phyloP scores from a whole-genome alignment of 257 asterid genomes.

The Catharanthus roseus region DNA sequence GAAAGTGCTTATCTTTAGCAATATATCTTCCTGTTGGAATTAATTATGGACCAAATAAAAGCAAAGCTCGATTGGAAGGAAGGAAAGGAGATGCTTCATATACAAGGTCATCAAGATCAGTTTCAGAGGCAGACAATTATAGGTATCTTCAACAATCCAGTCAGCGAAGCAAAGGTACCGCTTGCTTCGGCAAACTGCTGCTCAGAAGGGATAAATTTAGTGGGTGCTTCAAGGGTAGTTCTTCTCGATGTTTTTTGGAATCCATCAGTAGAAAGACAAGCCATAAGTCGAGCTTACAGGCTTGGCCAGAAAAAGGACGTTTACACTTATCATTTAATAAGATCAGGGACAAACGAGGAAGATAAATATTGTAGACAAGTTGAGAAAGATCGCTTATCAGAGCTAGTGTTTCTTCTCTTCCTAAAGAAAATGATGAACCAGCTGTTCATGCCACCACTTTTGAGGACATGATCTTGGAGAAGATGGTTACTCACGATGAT shows the following conservation, averaged over 20 bases:
- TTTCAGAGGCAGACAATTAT: slow-evolving; percentile 38
- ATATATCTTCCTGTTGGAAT: slow-evolving; percentile 25
- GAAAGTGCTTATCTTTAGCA: slow-evolving; percentile 49
- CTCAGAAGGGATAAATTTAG: slow-evolving; percentile 51
- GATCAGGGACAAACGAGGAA: slow-evolving; percentile 38
- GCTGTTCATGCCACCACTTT: neutral
- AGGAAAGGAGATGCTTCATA: slow-evolving; percentile 42
- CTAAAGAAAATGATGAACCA: slow-evolving; percentile 6
- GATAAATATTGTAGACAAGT: slow-evolving; percentile 28
- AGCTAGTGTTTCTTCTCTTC: slow-evolving; percentile 32
- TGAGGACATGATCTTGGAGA: slow-evolving; percentile 36
- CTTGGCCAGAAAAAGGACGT: slow-evolving; percentile 46
- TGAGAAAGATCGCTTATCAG: slow-evolving; percentile 39
- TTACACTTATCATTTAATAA: slow-evolving; percentile 42
- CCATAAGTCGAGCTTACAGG: slow-evolving; percentile 52
- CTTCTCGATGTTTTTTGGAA: slow-evolving; percentile 60
- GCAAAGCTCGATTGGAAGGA: slow-evolving; percentile 34
- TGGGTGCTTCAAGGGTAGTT: slow-evolving; percentile 59
- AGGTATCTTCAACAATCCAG: slow-evolving; percentile 31
- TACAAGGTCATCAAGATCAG: slow-evolving; percentile 38
- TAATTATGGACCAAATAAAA: slow-evolving; percentile 30
- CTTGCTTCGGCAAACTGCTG: slow-evolving; percentile 53
- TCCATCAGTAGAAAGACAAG: slow-evolving; percentile 57
- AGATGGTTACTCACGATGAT: slow-evolving; percentile 21
- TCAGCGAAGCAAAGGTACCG: slow-evolving; percentile 46